phyloP scores from a whole-genome alignment of 208 protist species.

The Leishmania lainsoni region DNA sequence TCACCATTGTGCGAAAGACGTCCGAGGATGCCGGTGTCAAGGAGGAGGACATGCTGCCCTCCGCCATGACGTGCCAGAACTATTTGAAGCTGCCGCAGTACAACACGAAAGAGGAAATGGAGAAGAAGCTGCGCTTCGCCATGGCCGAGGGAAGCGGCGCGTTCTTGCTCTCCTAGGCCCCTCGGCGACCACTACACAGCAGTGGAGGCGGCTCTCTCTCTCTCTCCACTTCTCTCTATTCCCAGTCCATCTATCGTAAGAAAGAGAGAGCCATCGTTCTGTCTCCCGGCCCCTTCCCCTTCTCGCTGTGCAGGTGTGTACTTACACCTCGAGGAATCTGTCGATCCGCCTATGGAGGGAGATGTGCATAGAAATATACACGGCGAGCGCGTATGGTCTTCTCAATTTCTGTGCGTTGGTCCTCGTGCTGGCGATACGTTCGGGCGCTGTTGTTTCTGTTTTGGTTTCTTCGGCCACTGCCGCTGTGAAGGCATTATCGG shows the following conservation, averaged over 20 bases:
- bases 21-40: slow-evolving; percentile 51
- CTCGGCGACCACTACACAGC: too few species aligned
- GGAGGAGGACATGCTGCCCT: slow-evolving; percentile 83
- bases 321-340: neutral
- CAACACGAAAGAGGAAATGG: slow-evolving; percentile 80
- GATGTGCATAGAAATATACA: neutral
- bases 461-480: neutral
- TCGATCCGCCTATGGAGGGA: neutral
- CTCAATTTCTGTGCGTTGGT: neutral
- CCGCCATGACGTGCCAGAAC: slow-evolving; percentile 94
- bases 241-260: slow-evolving; percentile 25
- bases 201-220: slow-evolving; percentile 4
- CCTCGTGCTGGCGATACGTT: neutral
- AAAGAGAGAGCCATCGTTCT: neutral
- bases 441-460: neutral
- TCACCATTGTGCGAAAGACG: slow-evolving; percentile 92
- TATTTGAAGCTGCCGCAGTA: slow-evolving; percentile 94
- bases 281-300: slow-evolving; percentile 19
- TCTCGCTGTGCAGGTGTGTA: neutral
- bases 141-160: slow-evolving; percentile 84
- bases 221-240: slow-evolving; percentile 19
- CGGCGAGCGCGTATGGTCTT: neutral
- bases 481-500: neutral
- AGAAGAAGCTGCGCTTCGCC: slow-evolving; percentile 82
- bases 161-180: slow-evolving; percentile 85